Percentiles rank a stretch among this genome's conserved stretches.
phyloP scores from a whole-genome alignment of 2,329 filamentous ascomycete genomes.

The Huntiella savannae region DNA sequence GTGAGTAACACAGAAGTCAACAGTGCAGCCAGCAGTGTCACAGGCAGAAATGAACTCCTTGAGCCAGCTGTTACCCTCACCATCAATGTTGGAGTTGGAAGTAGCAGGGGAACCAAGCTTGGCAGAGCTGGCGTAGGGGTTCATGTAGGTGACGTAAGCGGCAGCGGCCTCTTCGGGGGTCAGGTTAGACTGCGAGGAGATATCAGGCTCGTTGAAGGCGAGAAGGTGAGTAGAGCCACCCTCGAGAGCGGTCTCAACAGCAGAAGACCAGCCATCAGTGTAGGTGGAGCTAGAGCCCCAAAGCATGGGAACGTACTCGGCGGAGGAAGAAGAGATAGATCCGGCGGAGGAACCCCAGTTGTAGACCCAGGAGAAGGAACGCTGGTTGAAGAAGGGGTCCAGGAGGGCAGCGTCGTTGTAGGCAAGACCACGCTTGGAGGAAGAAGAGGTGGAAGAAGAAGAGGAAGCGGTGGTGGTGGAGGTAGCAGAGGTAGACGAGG shows the following conservation, averaged over 20 bases:
- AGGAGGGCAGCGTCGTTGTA: constrained; percentile 43
- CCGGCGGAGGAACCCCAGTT: constrained; percentile 41
- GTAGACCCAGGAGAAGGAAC: constrained; percentile 37
- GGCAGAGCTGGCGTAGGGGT: constrained; percentile 32
- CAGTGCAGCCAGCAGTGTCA: constrained; percentile 26
- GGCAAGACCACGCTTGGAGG: constrained; percentile 45
- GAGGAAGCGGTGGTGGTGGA: constrained; percentile 10
- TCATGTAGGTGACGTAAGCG: constrained; percentile 34
- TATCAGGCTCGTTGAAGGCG: constrained; percentile 57
- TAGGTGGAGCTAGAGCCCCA: constrained; percentile 32
- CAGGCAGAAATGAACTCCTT: constrained; percentile 32
- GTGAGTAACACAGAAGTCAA: constrained; percentile 43
- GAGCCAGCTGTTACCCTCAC: constrained; percentile 39
- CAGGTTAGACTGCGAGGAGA: constrained; percentile 38
- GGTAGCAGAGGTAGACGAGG: constrained; percentile 4
- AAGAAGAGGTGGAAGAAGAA: constrained; percentile 14
- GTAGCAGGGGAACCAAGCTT: constrained; percentile 40
- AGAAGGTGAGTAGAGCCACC: constrained; percentile 38
- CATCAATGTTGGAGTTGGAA: constrained; percentile 33
- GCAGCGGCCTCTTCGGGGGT: constrained; percentile 30
- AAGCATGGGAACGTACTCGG: constrained; percentile 46
- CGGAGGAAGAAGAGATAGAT: constrained; percentile 23
- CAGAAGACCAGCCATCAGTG: constrained; percentile 29
- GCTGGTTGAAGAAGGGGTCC: constrained; percentile 26
- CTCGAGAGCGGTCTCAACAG: constrained; percentile 32